These are phyloP conservation scores for Penicillium simplicissimum DNA, from an alignment of 495 filamentous ascomycete species.

Conservation along the genomic window DNA sequence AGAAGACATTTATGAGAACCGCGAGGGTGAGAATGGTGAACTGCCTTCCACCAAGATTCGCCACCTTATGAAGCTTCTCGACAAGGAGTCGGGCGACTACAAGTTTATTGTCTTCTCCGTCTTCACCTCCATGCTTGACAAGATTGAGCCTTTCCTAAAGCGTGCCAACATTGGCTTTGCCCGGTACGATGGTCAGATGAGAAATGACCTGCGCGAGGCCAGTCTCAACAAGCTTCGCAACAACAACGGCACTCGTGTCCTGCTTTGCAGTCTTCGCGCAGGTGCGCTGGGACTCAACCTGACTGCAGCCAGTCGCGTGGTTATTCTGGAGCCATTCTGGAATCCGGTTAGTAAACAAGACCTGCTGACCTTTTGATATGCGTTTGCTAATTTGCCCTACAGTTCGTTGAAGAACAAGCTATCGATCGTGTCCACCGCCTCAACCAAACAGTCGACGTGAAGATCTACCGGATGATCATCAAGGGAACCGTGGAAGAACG, in stretches of 20 bases:
- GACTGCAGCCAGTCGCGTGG: constrained; percentile 87
- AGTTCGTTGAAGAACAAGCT: constrained; percentile 97
- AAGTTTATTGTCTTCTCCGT: constrained; percentile 99
- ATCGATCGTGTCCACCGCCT: constrained; percentile 97
- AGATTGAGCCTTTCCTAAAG: constrained; percentile 87
- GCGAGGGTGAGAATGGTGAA: constrained; percentile 50
- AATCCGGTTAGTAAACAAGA: constrained; percentile 68
- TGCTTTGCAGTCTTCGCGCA: constrained; percentile 91
- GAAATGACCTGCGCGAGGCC: constrained; percentile 88
- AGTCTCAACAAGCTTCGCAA: constrained; percentile 74
- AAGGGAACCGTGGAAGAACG: constrained; percentile 84
- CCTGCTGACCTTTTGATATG: not conserved
- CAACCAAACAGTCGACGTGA: constrained; percentile 90
- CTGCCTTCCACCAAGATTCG: constrained; percentile 88
- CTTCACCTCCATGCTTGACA: constrained; percentile 96
- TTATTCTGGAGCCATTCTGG: constrained; percentile 98
- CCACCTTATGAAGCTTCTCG: constrained; percentile 76
- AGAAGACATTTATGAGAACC: constrained; percentile 44
- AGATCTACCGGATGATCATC: constrained; percentile 91
- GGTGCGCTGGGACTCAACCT: constrained; percentile 92
- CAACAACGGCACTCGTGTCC: constrained; percentile 68
- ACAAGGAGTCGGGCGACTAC: constrained; percentile 70
- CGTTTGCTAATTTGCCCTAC: constrained; percentile 7
- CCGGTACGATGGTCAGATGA: constrained; percentile 94
- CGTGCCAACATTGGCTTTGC: constrained; percentile 71